A percentile compares a stretch with the other conserved stretches of the same genome.
Evolutionary conservation across 257 asterid genomes (phyloP).

Genomic region (Solanum gandarillasii): DNA sequence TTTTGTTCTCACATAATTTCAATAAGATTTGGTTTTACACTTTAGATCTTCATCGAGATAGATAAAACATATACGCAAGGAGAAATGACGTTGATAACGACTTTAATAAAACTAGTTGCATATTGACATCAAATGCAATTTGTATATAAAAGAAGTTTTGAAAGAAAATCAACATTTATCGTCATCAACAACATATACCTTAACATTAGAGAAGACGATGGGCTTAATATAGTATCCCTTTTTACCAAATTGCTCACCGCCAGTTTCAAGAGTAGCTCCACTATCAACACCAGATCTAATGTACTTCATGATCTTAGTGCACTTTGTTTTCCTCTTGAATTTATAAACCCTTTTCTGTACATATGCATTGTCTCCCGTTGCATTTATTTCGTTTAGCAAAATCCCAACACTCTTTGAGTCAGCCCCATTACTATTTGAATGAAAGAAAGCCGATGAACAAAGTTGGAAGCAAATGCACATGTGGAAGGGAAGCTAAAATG

Average conservation of each 20-base stretch:
- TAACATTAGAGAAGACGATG: constrained; percentile 75
- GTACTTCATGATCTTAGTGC: constrained; percentile 48
- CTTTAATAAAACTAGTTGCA: not conserved
- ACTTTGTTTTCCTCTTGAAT: too few relatives aligned
- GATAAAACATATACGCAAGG: not conserved
- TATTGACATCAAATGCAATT: not conserved
- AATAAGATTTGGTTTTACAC: not conserved
- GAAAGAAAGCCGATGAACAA: too few relatives aligned
- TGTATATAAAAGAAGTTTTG: not conserved
- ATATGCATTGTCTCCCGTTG: too few relatives aligned
- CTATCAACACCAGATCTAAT: constrained; percentile 48
- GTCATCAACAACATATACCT: constrained; percentile 28
- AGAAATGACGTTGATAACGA: not conserved
- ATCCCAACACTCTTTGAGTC: too few relatives aligned
- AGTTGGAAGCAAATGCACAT: too few relatives aligned
- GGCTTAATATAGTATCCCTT: constrained; percentile 80
- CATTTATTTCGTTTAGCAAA: too few relatives aligned
- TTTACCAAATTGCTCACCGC: constrained; percentile 55
- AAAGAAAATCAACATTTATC: not conserved
- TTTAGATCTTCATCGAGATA: not conserved
- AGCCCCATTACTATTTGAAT: too few relatives aligned
- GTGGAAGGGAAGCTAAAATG: too few relatives aligned
- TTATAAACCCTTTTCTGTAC: too few relatives aligned
- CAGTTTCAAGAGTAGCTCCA: constrained; percentile 91
- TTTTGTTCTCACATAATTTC: too few relatives aligned